These are phyloP conservation scores for Psilocybe tampanensis DNA, from an alignment of 768 basidiomycete genomes.

Conservation along the genomic window DNA sequence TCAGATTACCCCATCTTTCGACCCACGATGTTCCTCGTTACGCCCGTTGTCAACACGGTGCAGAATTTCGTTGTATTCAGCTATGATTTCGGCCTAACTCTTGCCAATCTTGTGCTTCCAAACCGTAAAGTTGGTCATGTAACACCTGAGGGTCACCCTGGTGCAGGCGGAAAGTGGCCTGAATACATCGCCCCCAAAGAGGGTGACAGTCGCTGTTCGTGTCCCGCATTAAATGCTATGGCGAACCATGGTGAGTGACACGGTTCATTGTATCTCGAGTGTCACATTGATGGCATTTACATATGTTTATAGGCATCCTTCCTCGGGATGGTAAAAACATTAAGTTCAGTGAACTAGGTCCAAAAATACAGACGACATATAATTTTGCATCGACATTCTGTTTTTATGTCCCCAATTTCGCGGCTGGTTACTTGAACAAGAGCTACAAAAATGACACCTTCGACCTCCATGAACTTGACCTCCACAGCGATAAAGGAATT, in stretches of 20 bases:
- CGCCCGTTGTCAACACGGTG: constrained; percentile 30
- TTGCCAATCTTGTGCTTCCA: constrained; percentile 54
- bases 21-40: constrained; percentile 33
- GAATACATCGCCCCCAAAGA: constrained; percentile 58
- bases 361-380: constrained; percentile 54
- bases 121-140: constrained; percentile 55
- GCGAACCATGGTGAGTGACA: constrained; percentile 72
- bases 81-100: constrained; percentile 55
- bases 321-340: constrained; percentile 72
- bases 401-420: constrained; percentile 62
- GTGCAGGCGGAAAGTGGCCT: constrained; percentile 68
- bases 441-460: constrained; percentile 61
- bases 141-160: constrained; percentile 55
- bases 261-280: constrained; percentile 24
- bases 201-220: constrained; percentile 71
- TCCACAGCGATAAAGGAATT: constrained; percentile 66
- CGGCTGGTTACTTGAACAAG: constrained; percentile 58
- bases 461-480: constrained; percentile 65
- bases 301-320: constrained; percentile 48
- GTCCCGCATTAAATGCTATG: constrained; percentile 79
- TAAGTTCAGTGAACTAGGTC: constrained; percentile 52
- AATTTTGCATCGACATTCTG: constrained; percentile 75
- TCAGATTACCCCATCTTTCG: constrained; percentile 6
- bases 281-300: constrained; percentile 18
- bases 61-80: constrained; percentile 35